phyloP scores from a whole-genome alignment of 2,329 filamentous ascomycete genomes.

The Pezicula neosporulosa region DNA sequence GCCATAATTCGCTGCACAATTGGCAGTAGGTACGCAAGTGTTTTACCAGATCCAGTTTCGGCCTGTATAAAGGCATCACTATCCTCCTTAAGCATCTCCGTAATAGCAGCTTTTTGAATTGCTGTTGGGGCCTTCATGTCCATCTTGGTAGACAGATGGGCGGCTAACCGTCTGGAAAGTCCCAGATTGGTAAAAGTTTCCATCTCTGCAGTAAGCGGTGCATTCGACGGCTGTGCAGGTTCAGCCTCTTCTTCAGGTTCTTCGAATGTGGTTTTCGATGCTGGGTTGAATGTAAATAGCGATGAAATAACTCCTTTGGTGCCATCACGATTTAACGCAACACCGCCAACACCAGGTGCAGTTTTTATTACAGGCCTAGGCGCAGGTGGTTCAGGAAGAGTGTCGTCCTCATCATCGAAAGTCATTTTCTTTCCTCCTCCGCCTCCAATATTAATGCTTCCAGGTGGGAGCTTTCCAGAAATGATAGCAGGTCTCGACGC shows the following conservation, averaged over 20 bases:
- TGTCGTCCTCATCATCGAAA: conserved; percentile 19
- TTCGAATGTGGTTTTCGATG: conserved; percentile 59
- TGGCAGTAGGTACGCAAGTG: conserved; percentile 89
- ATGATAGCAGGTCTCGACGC: conserved; percentile 14
- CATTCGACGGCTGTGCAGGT: conserved; percentile 78
- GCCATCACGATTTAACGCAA: conserved; percentile 25
- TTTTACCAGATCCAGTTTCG: conserved; percentile 96
- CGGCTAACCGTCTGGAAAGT: conserved; percentile 74
- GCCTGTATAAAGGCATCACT: conserved; percentile 95
- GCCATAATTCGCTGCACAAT: conserved; percentile 85
- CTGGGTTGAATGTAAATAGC: conserved; percentile 87
- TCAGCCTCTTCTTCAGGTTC: conserved; percentile 43
- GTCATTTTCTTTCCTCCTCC: conserved; percentile 19
- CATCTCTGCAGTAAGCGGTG: conserved; percentile 78
- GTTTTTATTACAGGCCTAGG: not conserved
- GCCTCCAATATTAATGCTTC: conserved; percentile 28
- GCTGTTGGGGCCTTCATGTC: conserved; percentile 87
- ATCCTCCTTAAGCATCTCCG: conserved; percentile 74
- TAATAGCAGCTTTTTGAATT: conserved; percentile 87
- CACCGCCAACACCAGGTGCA: conserved; percentile 23
- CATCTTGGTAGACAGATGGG: conserved; percentile 81
- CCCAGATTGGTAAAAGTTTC: conserved; percentile 86
- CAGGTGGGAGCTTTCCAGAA: conserved; percentile 31
- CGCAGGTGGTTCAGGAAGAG: not conserved
- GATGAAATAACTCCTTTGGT: conserved; percentile 68